A percentile compares a stretch with the other conserved stretches of the same genome.
Conservation (phyloP, 768 basidiomycete genomes). For the Boletus patriciae region DNA sequence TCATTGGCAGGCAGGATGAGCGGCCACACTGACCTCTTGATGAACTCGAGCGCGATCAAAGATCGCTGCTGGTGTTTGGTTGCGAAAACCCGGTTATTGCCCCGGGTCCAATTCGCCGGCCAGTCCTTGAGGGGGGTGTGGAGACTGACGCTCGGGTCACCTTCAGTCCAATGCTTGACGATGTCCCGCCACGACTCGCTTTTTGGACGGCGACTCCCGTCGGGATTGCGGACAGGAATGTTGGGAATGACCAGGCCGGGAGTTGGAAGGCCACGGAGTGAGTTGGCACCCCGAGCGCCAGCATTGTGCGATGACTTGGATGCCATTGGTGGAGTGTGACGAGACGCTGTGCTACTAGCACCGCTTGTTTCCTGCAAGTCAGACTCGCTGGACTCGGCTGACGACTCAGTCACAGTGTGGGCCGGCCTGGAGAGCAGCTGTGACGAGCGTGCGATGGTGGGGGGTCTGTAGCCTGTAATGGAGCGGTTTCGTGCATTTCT, state of each 20-base stretch:
- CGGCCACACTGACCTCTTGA: conserved; percentile 3
- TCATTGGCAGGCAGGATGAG: too few species aligned
- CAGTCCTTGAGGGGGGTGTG: background rate
- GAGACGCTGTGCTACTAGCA: too few species aligned
- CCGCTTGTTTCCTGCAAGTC: too few species aligned
- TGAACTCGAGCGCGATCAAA: background rate
- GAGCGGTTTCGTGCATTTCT: too few species aligned
- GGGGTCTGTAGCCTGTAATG: too few species aligned
- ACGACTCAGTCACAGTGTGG: too few species aligned
- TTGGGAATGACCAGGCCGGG: background rate
- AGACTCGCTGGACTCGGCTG: too few species aligned
- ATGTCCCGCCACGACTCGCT: background rate
- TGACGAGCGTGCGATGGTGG: too few species aligned
- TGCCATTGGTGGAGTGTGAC: too few species aligned
- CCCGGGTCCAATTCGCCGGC: background rate
- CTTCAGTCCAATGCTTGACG: background rate
- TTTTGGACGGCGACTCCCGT: background rate
- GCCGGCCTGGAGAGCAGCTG: too few species aligned
- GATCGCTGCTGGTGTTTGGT: background rate
- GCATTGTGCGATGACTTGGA: background rate
- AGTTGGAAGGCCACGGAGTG: background rate
- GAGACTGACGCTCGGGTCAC: background rate
- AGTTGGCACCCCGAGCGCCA: background rate
- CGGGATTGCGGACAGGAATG: background rate
- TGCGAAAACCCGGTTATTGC: background rate